Evolutionary conservation across 495 filamentous ascomycete genomes (phyloP).

Genomic region (Zalerion maritima): DNA sequence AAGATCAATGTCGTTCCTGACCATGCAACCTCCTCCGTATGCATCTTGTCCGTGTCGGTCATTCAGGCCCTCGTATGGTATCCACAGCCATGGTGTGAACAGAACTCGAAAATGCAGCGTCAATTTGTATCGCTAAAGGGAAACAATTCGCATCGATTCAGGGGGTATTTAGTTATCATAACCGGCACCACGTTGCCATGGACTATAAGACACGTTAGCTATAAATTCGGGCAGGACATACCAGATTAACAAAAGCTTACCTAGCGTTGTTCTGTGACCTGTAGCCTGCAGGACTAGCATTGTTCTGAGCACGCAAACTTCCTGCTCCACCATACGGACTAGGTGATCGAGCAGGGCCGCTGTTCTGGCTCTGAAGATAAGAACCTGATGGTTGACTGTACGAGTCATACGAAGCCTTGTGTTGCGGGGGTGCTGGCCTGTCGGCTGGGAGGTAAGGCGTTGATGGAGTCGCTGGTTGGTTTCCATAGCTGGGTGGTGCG

Average conservation of each 20-base stretch:
- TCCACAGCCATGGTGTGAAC: too few species aligned
- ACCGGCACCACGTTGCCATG: conserved; percentile 41
- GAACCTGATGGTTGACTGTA: conserved; percentile 16
- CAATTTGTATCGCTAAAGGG: too few species aligned
- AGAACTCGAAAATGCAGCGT: too few species aligned
- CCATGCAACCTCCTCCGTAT: too few species aligned
- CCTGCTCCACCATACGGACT: conserved; percentile 12
- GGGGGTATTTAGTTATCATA: conserved; percentile 31
- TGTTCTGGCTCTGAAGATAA: conserved; percentile 13
- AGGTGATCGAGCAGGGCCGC: conserved; percentile 10
- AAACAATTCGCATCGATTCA: too few species aligned
- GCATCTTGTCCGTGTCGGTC: too few species aligned
- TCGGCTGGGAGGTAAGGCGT: conserved; percentile 8
- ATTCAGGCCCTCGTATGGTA: too few species aligned
- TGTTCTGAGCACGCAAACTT: conserved; percentile 16
- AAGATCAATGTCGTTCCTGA: too few species aligned
- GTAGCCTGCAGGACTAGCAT: conserved; percentile 22
- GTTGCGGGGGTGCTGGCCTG: conserved; percentile 4
- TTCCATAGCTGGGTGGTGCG: conserved; percentile 5
- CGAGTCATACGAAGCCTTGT: conserved; percentile 6
- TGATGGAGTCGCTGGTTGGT: conserved; percentile 9
- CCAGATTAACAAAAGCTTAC: conserved; percentile 21
- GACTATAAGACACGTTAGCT: conserved; percentile 16
- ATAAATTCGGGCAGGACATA: conserved; percentile 3
- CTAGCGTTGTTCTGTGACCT: conserved; percentile 31